Evolutionary conservation across 164 flowering plant species (phyloP), one percentile per base, ranked within the genome.

Genomic region (Aristolochia contorta): DNA sequence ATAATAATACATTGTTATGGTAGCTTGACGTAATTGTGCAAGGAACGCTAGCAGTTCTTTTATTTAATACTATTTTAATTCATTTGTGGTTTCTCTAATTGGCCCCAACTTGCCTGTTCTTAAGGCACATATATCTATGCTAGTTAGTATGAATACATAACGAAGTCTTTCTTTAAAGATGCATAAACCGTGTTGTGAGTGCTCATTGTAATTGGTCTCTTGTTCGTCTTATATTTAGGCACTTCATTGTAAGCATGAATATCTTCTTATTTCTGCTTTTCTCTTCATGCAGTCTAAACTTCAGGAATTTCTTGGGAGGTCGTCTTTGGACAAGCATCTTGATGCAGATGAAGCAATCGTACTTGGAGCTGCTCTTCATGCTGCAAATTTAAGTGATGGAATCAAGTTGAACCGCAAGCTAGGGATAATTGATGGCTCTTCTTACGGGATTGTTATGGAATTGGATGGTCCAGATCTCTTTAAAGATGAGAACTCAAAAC

Each of bases 271-370:
- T 57, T 65, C 2, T n/a, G 53, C 58, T 60, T 25, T 1, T 12
- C n/a, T 55, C 15, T 59, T 49, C 32, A 15, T 71, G 54, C 84
- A 94, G 99, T 85, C 86, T 58, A 89, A 74, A 77, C 85, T 94
- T 51, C 97, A 89, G 72, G 96, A 91, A 63, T 91, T 81, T 73
- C 82, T 94, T 64, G 96, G 96, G 62, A 85, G 84, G 77, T 83
- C 80, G 64, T 87, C 82, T 64, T 71, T 94, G 74, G 99, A 83
- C 75, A 91, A 68, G 71, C 99, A 94, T 76, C 76, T 94, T 66
- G 99, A 94, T 78, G 90, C 99, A 64, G 99, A 94, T 78, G 99
- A 94, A 75, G 99, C 99, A 65, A 79, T 79, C 32, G 97, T 86
- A 72, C 94, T 94, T 69, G 97, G 99, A 55, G 82, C 97, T 37